phyloP scores from a whole-genome alignment of 2,329 filamentous ascomycete species.

The Aspergillus thermomutatus region DNA sequence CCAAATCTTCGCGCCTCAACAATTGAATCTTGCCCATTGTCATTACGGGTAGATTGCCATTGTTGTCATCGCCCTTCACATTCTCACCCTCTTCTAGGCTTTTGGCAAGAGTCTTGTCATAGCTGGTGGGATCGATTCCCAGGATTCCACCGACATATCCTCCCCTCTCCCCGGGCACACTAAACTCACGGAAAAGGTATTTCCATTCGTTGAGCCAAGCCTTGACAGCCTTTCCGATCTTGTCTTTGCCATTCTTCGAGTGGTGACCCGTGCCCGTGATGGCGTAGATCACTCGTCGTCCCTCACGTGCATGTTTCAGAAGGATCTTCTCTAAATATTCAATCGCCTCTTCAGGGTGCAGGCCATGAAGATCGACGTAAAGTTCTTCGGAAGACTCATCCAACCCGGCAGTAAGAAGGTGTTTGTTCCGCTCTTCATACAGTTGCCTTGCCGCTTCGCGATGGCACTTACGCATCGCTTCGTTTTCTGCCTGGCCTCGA shows the following conservation, averaged over 20 bases:
- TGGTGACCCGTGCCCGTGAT: constrained; percentile 97
- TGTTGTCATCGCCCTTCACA: constrained; percentile 20
- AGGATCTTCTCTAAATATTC: constrained; percentile 89
- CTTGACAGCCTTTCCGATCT: constrained; percentile 90
- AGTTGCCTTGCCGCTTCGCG: constrained; percentile 87
- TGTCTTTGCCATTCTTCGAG: constrained; percentile 98
- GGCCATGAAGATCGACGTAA: constrained; percentile 93
- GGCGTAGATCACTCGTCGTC: constrained; percentile 75
- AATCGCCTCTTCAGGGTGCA: constrained; percentile 96
- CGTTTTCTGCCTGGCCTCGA: constrained; percentile 93
- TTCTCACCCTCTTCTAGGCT: constrained; percentile 22
- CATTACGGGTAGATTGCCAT: constrained; percentile 25
- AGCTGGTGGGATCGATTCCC: constrained; percentile 61
- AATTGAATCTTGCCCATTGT: constrained; percentile 45
- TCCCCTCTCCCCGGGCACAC: constrained; percentile 89
- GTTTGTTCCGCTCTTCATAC: constrained; percentile 89
- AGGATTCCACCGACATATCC: constrained; percentile 65
- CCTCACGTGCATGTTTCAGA: constrained; percentile 71
- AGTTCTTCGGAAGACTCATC: constrained; percentile 63
- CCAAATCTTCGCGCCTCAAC: constrained; percentile 43
- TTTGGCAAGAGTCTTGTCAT: constrained; percentile 42
- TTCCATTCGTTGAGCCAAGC: constrained; percentile 92
- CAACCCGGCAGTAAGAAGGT: constrained; percentile 43
- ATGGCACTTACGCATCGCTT: constrained; percentile 94
- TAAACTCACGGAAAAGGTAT: constrained; percentile 94